phyloP scores from a whole-genome alignment of 2,329 filamentous ascomycete species.

The Plectosphaerella sp. region DNA sequence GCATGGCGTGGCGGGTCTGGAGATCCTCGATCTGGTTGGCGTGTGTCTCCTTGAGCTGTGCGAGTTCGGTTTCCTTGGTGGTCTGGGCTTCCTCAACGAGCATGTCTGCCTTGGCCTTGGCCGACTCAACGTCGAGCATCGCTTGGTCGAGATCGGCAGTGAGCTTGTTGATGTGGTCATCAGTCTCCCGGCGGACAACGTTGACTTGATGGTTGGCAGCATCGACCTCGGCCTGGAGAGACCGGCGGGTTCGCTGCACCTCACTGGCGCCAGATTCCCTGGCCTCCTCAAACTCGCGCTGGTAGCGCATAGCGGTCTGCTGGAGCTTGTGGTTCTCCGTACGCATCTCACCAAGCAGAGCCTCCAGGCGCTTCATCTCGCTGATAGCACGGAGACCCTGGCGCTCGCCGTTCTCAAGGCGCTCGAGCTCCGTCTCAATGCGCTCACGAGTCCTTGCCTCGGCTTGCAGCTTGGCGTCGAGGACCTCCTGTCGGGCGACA shows the following conservation, averaged over 20 bases:
- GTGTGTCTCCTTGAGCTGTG: constrained; percentile 52
- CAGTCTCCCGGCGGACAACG: constrained; percentile 73
- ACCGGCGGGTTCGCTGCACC: constrained; percentile 72
- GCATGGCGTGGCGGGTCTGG: constrained; percentile 69
- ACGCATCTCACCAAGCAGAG: constrained; percentile 49
- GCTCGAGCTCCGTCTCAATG: constrained; percentile 61
- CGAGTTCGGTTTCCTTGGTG: constrained; percentile 55
- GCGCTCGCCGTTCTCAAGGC: constrained; percentile 60
- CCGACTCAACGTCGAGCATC: constrained; percentile 74
- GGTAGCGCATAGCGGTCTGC: constrained; percentile 61
- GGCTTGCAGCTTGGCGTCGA: constrained; percentile 72
- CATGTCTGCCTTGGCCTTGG: constrained; percentile 77
- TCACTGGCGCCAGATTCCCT: constrained; percentile 75
- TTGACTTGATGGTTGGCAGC: constrained; percentile 82
- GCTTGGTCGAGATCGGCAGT: constrained; percentile 73
- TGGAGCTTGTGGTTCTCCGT: constrained; percentile 70
- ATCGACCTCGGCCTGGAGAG: constrained; percentile 79
- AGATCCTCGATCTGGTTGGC: constrained; percentile 70
- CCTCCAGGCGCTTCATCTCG: constrained; percentile 58
- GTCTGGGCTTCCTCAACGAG: constrained; percentile 76
- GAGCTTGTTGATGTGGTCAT: constrained; percentile 70
- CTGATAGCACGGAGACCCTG: constrained; percentile 60
- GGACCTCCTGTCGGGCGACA: constrained; percentile 72
- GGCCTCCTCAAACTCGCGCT: constrained; percentile 81
- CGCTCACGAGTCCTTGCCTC: constrained; percentile 67